These are phyloP conservation scores for Tripidium arundinaceum DNA, from an alignment of 202 grass and related monocot genomes.

Conservation along the genomic window DNA sequence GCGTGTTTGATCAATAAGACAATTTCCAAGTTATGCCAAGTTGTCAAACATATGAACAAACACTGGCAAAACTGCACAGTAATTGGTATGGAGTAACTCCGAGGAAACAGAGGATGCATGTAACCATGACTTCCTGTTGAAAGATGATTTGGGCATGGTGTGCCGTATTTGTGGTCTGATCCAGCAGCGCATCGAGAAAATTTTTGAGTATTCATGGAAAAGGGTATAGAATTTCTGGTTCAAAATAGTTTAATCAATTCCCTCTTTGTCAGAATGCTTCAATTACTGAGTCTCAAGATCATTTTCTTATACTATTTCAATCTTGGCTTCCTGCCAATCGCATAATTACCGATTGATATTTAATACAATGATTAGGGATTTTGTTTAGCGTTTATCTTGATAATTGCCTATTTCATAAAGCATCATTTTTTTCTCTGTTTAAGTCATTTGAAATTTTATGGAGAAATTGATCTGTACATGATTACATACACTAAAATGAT, in stretches of 20 bases:
- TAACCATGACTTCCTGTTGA: slow-evolving; percentile 48
- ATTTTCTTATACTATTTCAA: background rate
- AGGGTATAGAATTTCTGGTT: slow-evolving; percentile 50
- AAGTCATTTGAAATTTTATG: too few relatives aligned
- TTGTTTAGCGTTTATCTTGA: too few relatives aligned
- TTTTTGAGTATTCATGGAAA: slow-evolving; percentile 58
- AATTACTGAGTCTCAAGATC: slow-evolving; percentile 3
- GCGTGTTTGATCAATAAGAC: too few relatives aligned
- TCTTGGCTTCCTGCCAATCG: background rate
- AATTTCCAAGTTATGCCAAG: too few relatives aligned
- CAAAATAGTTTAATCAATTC: slow-evolving; percentile 12
- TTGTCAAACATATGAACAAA: too few relatives aligned
- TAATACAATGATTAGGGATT: too few relatives aligned
- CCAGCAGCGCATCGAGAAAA: slow-evolving; percentile 63
- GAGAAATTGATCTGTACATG: too few relatives aligned
- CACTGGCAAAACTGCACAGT: too few relatives aligned
- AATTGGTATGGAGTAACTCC: too few relatives aligned
- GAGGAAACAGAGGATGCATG: slow-evolving; percentile 48
- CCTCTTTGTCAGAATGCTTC: background rate
- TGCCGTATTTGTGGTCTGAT: slow-evolving; percentile 96
- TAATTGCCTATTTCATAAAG: too few relatives aligned
- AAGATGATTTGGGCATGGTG: slow-evolving; percentile 73
- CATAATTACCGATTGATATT: background rate
- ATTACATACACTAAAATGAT: too few relatives aligned
- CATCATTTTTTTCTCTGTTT: too few relatives aligned